Evolutionary conservation across 1,284 basidiomycete species (phyloP), one percentile per base, ranked within the genome.

Genomic region (Moesziomyces sp.): DNA sequence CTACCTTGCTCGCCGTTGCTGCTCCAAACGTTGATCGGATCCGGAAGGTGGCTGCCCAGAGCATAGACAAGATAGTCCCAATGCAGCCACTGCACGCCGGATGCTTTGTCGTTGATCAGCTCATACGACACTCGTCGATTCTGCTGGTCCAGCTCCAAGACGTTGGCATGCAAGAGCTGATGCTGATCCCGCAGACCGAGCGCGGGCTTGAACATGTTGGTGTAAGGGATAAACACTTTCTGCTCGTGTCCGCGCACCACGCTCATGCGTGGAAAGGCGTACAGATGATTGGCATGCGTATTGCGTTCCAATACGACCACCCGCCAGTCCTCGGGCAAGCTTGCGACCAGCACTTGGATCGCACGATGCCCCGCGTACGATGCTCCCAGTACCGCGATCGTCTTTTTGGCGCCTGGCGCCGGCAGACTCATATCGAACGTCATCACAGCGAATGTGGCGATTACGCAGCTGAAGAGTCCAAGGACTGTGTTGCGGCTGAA

Each of bases 221-320:
- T 85, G 81, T 90, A 91, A 0, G 91, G 90, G 71, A 92, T 89
- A 84, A 92, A 91, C 19, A 83, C 85, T 62, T 87, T 87, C 33
- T 86, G 83, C 45, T 85, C 85, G 62, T 86, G 86, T 10, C 83
- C 67, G 3, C 85, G 83, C 13, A 86, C 55, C 23, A 86, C 82
- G 18, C 84, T 83, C 71, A 84, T 85, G 49, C 87, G 82, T 13
- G 87, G 86, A 63, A 87, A 87, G 21, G 85, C 86, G 72, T 87
- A 87, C 28, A 86, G 78, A 72, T 87, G 55, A 24, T 74, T 78
- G 11, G 84, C 87, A 59, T 77, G 90, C 85, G 89, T 88, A 76
- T 92, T 91, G 57, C 90, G 85, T 77, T 92, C 91, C 44, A 92
- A 86, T n/a, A 90, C 85, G n/a, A 92, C 87, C 40, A 92, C 86